Evolutionary conservation across 2,329 filamentous ascomycete genomes (phyloP).

Genomic region (Colletotrichum sidae): DNA sequence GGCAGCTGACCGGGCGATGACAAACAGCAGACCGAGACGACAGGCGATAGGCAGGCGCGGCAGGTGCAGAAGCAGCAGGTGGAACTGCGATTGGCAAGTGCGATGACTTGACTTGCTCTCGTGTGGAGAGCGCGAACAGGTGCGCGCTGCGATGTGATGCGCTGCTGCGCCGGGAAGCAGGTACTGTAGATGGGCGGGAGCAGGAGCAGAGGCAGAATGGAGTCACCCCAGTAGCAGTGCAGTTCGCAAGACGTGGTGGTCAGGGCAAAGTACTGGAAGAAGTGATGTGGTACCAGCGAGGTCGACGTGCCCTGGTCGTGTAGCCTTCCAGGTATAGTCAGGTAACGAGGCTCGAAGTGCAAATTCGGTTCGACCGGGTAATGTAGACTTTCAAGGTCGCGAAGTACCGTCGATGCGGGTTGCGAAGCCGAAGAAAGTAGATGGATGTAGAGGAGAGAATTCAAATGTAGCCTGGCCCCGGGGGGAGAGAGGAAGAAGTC

Average conservation of each 20-base stretch:
- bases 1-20: background rate
- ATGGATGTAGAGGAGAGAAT: slow-evolving; percentile 20
- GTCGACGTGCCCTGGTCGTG: background rate
- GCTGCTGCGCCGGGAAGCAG: too few species aligned
- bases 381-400: background rate
- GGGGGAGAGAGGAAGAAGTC: slow-evolving; percentile 3
- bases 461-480: slow-evolving; percentile 6
- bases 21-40: background rate
- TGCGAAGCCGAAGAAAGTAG: slow-evolving; percentile 3
- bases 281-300: background rate
- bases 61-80: too few species aligned
- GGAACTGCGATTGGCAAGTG: background rate
- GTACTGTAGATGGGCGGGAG: too few species aligned
- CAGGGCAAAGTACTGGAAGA: background rate
- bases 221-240: too few species aligned
- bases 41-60: background rate
- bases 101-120: slow-evolving; percentile 1
- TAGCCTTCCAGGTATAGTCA: slow-evolving; percentile 1
- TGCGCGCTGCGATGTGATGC: background rate
- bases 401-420: slow-evolving; percentile 1
- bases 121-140: slow-evolving; percentile 1
- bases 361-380: slow-evolving; percentile 5
- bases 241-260: too few species aligned
- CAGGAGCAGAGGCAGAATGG: too few species aligned
- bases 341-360: slow-evolving; percentile 11